Conservation (phyloP, 768 basidiomycete genomes). For the Leucosporidium creatinivorum region DNA sequence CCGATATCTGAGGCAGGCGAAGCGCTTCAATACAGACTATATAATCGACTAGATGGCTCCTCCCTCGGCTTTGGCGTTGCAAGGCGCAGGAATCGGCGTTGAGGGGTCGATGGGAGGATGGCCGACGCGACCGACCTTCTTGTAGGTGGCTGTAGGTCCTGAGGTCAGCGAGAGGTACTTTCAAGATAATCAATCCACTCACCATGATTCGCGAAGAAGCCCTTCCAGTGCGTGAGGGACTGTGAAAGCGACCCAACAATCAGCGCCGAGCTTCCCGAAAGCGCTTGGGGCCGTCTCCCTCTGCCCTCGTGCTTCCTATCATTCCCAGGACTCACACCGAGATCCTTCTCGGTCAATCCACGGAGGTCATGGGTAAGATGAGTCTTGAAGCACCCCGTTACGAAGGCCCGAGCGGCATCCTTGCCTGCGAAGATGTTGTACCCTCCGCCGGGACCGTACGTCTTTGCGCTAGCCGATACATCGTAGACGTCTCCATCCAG, state of each 20-base stretch:
- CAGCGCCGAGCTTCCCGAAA: not conserved
- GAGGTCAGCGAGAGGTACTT: not conserved
- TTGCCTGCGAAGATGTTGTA: slow-evolving; percentile 52
- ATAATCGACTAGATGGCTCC: not conserved
- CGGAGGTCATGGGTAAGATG: slow-evolving; percentile 89
- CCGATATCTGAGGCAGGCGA: no score
- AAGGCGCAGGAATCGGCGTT: slow-evolving; percentile 66
- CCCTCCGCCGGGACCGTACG: slow-evolving; percentile 76
- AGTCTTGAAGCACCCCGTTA: slow-evolving; percentile 83
- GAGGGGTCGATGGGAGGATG: slow-evolving; percentile 70
- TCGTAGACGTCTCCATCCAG: slow-evolving; percentile 73
- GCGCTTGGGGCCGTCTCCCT: not conserved
- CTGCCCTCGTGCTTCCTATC: not conserved
- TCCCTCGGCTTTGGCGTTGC: slow-evolving; percentile 51
- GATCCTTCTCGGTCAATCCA: slow-evolving; percentile 64
- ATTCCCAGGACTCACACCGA: slow-evolving; percentile 51
- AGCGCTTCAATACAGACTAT: no score
- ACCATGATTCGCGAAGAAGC: slow-evolving; percentile 74
- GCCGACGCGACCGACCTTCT: slow-evolving; percentile 37
- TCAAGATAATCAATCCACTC: slow-evolving; percentile 48
- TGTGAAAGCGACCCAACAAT: not conserved
- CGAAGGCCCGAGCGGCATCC: slow-evolving; percentile 67
- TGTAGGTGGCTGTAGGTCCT: slow-evolving; percentile 14
- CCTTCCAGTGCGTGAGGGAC: slow-evolving; percentile 72
- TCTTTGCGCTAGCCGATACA: slow-evolving; percentile 62